Conservation (phyloP, 2,329 filamentous ascomycete genomes). For the Penicillium sp. region DNA sequence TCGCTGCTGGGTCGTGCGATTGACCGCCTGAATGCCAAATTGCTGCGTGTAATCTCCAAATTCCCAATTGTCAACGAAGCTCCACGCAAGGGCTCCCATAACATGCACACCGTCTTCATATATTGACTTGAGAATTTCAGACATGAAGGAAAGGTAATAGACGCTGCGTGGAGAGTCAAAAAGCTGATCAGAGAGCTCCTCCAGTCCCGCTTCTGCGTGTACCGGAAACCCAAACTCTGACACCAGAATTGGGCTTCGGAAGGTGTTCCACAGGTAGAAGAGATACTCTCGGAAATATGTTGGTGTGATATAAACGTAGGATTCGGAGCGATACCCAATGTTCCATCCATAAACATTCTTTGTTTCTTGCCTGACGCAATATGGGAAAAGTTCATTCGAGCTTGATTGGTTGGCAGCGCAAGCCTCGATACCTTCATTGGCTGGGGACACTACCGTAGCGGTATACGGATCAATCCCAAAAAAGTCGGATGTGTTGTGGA, state of each 20-base stretch:
- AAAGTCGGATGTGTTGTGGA: conserved; percentile 55
- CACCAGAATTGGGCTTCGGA: conserved; percentile 47
- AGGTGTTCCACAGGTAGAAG: conserved; percentile 60
- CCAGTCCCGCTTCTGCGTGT: conserved; percentile 46
- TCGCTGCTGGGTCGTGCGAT: conserved; percentile 52
- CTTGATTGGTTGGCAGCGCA: conserved; percentile 47
- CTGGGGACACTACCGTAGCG: conserved; percentile 53
- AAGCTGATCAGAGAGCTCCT: conserved; percentile 49
- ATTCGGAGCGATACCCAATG: conserved; percentile 56
- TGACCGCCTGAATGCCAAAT: conserved; percentile 59
- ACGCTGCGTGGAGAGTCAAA: conserved; percentile 54
- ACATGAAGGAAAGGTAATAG: conserved; percentile 57
- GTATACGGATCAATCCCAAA: conserved; percentile 60
- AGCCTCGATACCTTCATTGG: conserved; percentile 45
- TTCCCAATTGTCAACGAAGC: conserved; percentile 54
- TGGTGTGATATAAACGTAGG: conserved; percentile 59
- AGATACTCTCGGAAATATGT: conserved; percentile 48
- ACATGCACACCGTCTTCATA: conserved; percentile 57
- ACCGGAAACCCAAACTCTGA: conserved; percentile 60
- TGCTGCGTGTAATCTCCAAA: conserved; percentile 52
- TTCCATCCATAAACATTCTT: conserved; percentile 55
- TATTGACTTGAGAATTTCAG: conserved; percentile 55
- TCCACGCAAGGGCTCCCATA: conserved; percentile 56
- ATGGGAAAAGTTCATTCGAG: conserved; percentile 49
- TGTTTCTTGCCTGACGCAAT: conserved; percentile 52